Base-by-base conservation (phyloP, 306 rosid species). In the Cicer pinnatifidum region DNA sequence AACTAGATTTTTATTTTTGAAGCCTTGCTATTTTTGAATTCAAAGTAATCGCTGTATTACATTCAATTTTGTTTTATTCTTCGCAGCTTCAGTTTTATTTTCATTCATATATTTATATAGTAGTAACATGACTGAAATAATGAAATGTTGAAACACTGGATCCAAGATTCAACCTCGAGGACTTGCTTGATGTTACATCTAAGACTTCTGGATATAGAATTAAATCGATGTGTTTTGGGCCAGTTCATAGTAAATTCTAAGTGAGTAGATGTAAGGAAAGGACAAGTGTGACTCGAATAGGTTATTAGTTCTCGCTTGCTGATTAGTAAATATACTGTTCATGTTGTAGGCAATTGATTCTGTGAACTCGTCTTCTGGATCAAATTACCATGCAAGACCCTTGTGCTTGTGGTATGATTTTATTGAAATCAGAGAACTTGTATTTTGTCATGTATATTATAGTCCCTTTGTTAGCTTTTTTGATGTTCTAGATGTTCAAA, bases 161-260 rank as follows among this genome's bases (percentile, higher is more conserved):
- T 51, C 46, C 3, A 51, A 71, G 50, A 16, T 20, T 45, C 12
- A 39, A 53, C 46, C 41, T 41, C 2, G 3, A 11, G 52, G 15
- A 57, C 50, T 47, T 76, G 58, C 67, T 48, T 39, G 66, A 66
- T 71, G 67, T 16, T 56, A 23, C 57, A 39, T 71, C 61, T 44
- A 17, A 7, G 78, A 72, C 38, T 68, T 76, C 3, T 11, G 50
- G 71, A 40, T 17, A 15, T 58, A 16, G 33, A 28, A 28, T 28
- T 3, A 28, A 50, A 37, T 71, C 1, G 67, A 2, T 15, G 40
- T 38, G 40, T 3, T 12, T 70, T 77, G 67, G 67, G 65, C 11
- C 59, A 20, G 75, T 69, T 61, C 65, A 20, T 44, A 4, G 50
- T 56, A 13, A 62, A 60, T 76, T 64, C 71, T 58, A 17, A 7